These are phyloP conservation scores for Multifurca ochricompacta DNA, from an alignment of 768 basidiomycete genomes.

Conservation along the genomic window DNA sequence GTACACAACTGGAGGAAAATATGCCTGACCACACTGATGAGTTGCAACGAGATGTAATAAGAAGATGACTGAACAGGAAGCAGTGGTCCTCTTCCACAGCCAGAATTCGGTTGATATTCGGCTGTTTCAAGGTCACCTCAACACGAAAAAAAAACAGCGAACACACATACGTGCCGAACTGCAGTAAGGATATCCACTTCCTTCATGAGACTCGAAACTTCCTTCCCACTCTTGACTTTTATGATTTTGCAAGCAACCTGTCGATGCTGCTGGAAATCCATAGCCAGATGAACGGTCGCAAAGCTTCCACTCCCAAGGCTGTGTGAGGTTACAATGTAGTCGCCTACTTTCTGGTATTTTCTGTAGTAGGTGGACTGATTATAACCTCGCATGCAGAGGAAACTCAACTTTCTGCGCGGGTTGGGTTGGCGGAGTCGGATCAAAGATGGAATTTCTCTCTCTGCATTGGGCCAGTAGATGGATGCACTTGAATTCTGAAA, in stretches of 20 bases:
- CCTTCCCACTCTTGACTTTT: slow-evolving; percentile 50
- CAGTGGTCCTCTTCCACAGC: slow-evolving; percentile 55
- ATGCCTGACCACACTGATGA: slow-evolving; percentile 37
- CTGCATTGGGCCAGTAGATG: slow-evolving; percentile 47
- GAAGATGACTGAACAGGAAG: slow-evolving; percentile 41
- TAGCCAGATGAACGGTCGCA: slow-evolving; percentile 72
- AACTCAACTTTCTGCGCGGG: slow-evolving; percentile 45
- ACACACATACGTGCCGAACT: slow-evolving; percentile 54
- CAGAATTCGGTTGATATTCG: slow-evolving; percentile 74
- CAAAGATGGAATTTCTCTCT: slow-evolving; percentile 49
- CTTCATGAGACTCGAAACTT: slow-evolving; percentile 59
- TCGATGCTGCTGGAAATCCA: slow-evolving; percentile 51
- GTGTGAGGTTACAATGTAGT: slow-evolving; percentile 68
- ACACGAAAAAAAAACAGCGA: not conserved
- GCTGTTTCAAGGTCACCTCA: slow-evolving; percentile 33
- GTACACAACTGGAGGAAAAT: slow-evolving; percentile 83
- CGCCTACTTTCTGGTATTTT: slow-evolving; percentile 45
- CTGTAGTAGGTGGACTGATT: not conserved
- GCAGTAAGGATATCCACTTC: slow-evolving; percentile 69
- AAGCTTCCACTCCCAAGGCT: slow-evolving; percentile 77
- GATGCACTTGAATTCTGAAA: slow-evolving; percentile 57
- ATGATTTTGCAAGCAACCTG: slow-evolving; percentile 86
- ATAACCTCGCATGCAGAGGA: not conserved
- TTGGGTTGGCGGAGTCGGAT: slow-evolving; percentile 51
- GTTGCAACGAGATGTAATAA: not conserved